Conservation (phyloP, 108 stramenopile species). For the Parmales sp. region DNA sequence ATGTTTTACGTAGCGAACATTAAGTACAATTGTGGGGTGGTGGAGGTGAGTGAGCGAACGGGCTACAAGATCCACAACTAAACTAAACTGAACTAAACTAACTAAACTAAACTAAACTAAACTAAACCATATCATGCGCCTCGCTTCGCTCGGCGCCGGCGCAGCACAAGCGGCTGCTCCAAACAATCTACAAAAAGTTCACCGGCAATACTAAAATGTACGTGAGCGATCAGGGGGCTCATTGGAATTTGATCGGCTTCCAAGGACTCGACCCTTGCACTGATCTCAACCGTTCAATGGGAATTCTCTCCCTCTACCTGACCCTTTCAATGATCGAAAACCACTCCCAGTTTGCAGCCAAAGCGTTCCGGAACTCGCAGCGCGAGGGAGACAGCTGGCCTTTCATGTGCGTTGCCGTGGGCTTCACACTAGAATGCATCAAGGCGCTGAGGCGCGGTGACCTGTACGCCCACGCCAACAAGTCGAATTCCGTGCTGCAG, state of each 20-base stretch:
- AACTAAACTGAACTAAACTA: too few relatives aligned
- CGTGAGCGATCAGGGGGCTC: neutral
- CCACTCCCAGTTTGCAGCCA: neutral
- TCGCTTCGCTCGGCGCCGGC: too few relatives aligned
- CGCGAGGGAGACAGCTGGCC: neutral
- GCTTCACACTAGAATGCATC: neutral
- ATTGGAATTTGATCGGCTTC: slow-evolving; percentile 35
- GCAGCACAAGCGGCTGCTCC: slow-evolving; percentile 20
- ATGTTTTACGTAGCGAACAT: slow-evolving; percentile 5
- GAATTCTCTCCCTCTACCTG: slow-evolving; percentile 24
- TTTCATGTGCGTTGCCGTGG: slow-evolving; percentile 4
- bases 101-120: too few relatives aligned
- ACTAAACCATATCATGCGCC: too few relatives aligned
- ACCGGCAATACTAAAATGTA: neutral
- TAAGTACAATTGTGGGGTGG: slow-evolving; percentile 12
- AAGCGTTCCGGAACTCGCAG: neutral
- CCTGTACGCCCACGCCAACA: neutral
- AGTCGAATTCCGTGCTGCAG: neutral
- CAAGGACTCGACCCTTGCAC: slow-evolving; percentile 38
- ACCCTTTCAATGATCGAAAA: slow-evolving; percentile 17
- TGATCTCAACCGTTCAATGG: slow-evolving; percentile 30
- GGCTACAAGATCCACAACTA: slow-evolving; percentile 18
- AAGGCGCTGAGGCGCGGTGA: neutral
- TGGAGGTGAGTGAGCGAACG: slow-evolving; percentile 13
- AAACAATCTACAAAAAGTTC: slow-evolving; percentile 16